Evolutionary conservation across 2,329 filamentous ascomycete genomes (phyloP).

Genomic region (Nigrograna mackinnonii): DNA sequence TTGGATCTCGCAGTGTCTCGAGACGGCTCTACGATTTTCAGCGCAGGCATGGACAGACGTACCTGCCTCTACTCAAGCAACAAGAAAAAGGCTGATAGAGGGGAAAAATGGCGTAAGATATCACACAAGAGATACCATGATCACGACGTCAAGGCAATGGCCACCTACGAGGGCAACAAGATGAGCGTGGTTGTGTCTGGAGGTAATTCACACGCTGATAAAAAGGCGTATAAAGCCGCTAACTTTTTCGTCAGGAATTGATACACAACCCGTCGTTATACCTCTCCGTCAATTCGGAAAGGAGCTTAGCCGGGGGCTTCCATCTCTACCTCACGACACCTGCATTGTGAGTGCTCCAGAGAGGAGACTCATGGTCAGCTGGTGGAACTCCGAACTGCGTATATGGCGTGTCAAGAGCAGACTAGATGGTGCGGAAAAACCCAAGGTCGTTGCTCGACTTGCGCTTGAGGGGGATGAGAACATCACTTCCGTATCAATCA

Average conservation of each 20-base stretch:
- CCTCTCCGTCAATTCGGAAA: constrained; percentile 77
- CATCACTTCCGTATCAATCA: constrained; percentile 76
- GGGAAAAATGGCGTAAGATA: constrained; percentile 73
- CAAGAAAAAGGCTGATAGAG: constrained; percentile 45
- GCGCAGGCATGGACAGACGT: constrained; percentile 87
- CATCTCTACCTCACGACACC: constrained; percentile 80
- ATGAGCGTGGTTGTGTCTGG: constrained; percentile 90
- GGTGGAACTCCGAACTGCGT: constrained; percentile 88
- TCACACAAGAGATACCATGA: constrained; percentile 85
- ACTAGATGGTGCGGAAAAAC: constrained; percentile 49
- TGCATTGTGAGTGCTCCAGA: constrained; percentile 73
- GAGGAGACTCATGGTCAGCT: constrained; percentile 79
- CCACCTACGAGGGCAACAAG: constrained; percentile 80
- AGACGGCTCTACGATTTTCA: constrained; percentile 82
- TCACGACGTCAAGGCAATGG: constrained; percentile 95
- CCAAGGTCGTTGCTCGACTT: constrained; percentile 44
- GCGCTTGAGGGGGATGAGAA: constrained; percentile 69
- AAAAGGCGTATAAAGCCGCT: constrained; percentile 24
- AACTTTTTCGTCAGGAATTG: constrained; percentile 65
- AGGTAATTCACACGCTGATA: constrained; percentile 58
- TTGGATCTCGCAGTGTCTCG: constrained; percentile 81
- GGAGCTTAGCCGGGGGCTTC: constrained; percentile 80
- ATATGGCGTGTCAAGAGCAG: constrained; percentile 71
- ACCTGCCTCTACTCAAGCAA: constrained; percentile 79
- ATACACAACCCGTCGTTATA: constrained; percentile 79